phyloP scores from a whole-genome alignment of 148 eudicot genomes.

The Amaranthus cruentus region DNA sequence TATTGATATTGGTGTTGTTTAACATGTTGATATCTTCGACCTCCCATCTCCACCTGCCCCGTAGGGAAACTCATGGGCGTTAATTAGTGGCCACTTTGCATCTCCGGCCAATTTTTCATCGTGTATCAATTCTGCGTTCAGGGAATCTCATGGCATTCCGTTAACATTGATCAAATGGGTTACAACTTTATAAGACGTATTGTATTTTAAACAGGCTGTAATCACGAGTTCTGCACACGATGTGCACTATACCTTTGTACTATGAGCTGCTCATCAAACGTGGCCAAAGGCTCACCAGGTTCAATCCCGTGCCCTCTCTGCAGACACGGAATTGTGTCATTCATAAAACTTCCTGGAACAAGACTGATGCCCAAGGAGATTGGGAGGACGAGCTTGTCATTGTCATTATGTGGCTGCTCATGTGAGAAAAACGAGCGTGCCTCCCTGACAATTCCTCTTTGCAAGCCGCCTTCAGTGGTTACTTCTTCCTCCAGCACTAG shows the following conservation, averaged over 20 bases:
- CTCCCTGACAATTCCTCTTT: constrained; percentile 44
- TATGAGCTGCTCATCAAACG: constrained; percentile 44
- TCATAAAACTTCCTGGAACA: constrained; percentile 53
- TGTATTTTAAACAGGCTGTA: constrained; percentile 49
- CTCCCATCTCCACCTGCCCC: too few species aligned
- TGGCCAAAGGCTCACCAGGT: constrained; percentile 56
- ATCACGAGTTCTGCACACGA: constrained; percentile 82
- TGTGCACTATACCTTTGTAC: constrained; percentile 89
- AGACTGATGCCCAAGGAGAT: constrained; percentile 37
- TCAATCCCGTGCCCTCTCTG: constrained; percentile 85
- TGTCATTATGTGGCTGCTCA: constrained; percentile 62
- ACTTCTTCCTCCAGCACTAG: constrained; percentile 14
- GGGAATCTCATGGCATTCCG: too few species aligned
- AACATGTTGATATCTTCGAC: too few species aligned
- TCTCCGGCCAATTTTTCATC: too few species aligned
- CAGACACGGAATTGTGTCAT: constrained; percentile 72
- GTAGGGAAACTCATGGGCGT: too few species aligned
- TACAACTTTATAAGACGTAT: too few species aligned
- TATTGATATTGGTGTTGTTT: too few species aligned
- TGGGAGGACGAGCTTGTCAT: constrained; percentile 50
- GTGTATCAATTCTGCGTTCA: too few species aligned
- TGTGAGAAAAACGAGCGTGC: constrained; percentile 28
- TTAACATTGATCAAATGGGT: too few species aligned
- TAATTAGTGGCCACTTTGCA: too few species aligned
- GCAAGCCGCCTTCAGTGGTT: constrained; percentile 34